Evolutionary conservation across 208 protist genomes (phyloP).

Genomic region (Trypanosoma lewisi): DNA sequence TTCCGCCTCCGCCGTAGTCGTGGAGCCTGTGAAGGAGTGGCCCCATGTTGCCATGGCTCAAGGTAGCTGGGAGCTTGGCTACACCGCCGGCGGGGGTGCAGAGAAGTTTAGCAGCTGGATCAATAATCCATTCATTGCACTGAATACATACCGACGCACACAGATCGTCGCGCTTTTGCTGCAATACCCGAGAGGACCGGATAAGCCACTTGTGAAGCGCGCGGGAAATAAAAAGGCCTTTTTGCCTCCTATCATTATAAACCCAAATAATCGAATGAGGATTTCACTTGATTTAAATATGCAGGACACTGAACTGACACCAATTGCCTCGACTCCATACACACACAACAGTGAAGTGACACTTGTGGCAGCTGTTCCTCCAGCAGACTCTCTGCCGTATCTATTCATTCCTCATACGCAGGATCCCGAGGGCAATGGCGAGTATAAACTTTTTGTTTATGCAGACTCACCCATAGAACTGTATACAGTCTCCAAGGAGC

Average conservation of each 20-base stretch:
- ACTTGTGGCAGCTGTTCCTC: conserved; percentile 43
- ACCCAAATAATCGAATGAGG: conserved; percentile 59
- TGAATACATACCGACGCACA: conserved; percentile 63
- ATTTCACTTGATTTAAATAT: conserved; percentile 77
- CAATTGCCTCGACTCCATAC: conserved; percentile 37
- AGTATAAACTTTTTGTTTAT: conserved; percentile 87
- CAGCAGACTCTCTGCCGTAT: conserved; percentile 47
- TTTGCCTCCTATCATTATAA: conserved; percentile 64
- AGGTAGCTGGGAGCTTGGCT: conserved; percentile 79
- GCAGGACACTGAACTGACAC: conserved; percentile 62
- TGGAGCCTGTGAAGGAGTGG: conserved; percentile 76
- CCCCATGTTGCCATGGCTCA: conserved; percentile 45
- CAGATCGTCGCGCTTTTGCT: conserved; percentile 71
- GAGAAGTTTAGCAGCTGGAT: conserved; percentile 72
- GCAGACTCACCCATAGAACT: conserved; percentile 69
- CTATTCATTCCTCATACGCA: conserved; percentile 81
- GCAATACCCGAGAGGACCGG: conserved; percentile 75
- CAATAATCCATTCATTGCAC: conserved; percentile 86
- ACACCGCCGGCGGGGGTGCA: conserved; percentile 74
- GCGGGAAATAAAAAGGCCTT: conserved; percentile 57
- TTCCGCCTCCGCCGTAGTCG: conserved; percentile 40
- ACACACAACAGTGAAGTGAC: conserved; percentile 51
- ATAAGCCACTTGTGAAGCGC: conserved; percentile 67
- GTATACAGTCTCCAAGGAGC: conserved; percentile 48
- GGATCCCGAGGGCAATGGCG: conserved; percentile 65